A percentile compares a stretch with the other conserved stretches of the same genome.
These are phyloP conservation scores for Ocimum tenuiflorum DNA, from an alignment of 257 asterid species.

Conservation along the genomic window DNA sequence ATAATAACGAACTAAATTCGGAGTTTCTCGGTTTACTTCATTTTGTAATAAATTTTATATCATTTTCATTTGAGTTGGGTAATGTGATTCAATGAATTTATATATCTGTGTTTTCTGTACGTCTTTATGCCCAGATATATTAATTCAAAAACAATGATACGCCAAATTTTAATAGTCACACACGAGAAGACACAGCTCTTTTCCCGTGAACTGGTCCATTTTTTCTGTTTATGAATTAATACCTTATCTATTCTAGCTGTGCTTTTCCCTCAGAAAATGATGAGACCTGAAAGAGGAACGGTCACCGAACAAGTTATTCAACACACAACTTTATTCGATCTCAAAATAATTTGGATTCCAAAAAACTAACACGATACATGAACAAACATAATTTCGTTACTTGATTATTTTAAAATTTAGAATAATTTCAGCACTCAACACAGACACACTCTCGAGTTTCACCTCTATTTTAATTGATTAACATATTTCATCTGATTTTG, in stretches of 20 bases:
- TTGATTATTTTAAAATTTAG: background rate
- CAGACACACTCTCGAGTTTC: too few species aligned
- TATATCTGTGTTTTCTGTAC: background rate
- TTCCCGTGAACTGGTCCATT: conserved; percentile 1
- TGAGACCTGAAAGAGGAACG: background rate
- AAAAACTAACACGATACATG: background rate
- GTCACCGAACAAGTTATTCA: background rate
- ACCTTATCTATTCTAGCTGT: background rate
- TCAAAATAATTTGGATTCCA: background rate
- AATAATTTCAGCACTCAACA: too few species aligned
- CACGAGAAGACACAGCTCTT: background rate
- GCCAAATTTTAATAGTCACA: background rate
- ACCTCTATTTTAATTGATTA: background rate
- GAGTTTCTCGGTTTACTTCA: too few species aligned
- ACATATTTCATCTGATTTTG: background rate
- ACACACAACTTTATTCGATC: background rate
- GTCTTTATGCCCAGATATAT: background rate
- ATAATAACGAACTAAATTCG: too few species aligned
- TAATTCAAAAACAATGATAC: background rate
- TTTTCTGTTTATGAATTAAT: background rate
- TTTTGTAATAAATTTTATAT: background rate
- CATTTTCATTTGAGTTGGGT: background rate
- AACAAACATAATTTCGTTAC: background rate
- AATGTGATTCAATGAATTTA: background rate
- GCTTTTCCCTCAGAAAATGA: background rate